These are phyloP conservation scores for Boletus reticuloceps DNA, from an alignment of 768 basidiomycete species.

Conservation along the genomic window DNA sequence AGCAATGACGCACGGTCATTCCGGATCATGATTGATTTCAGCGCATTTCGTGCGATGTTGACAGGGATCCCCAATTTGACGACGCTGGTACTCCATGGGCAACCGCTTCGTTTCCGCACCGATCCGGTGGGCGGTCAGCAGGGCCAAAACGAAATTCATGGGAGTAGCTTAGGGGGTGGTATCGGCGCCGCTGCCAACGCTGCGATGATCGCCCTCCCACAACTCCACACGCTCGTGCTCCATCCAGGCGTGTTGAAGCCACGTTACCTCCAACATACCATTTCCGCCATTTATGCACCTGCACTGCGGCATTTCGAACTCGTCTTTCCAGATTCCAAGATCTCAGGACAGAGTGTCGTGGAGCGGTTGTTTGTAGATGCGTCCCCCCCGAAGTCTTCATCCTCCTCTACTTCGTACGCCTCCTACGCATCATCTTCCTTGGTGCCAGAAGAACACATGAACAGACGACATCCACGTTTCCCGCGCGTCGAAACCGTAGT, in stretches of 20 bases:
- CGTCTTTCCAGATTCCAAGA: conserved; percentile 30
- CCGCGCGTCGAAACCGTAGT: conserved; percentile 28
- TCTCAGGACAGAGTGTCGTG: conserved; percentile 25
- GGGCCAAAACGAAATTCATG: neutral
- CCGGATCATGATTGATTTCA: conserved; percentile 29
- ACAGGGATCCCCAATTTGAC: conserved; percentile 21
- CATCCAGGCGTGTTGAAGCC: conserved; percentile 31
- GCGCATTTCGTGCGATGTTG: conserved; percentile 25
- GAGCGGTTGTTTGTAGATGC: conserved; percentile 24
- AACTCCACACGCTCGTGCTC: conserved; percentile 29
- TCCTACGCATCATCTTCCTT: neutral
- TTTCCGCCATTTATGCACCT: conserved; percentile 28
- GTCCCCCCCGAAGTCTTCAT: neutral
- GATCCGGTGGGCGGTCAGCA: conserved; percentile 8
- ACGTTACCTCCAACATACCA: conserved; percentile 30
- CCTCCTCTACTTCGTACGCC: neutral
- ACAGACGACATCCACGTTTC: conserved; percentile 21
- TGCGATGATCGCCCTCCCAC: conserved; percentile 18
- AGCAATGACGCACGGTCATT: conserved; percentile 25
- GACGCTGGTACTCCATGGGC: conserved; percentile 27
- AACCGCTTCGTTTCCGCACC: conserved; percentile 27
- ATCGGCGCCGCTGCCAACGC: neutral
- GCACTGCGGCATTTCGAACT: conserved; percentile 32
- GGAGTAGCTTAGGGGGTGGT: neutral
- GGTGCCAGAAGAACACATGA: neutral